These are phyloP conservation scores for Seminavis robusta DNA, from an alignment of 108 stramenopile species.

Conservation along the genomic window DNA sequence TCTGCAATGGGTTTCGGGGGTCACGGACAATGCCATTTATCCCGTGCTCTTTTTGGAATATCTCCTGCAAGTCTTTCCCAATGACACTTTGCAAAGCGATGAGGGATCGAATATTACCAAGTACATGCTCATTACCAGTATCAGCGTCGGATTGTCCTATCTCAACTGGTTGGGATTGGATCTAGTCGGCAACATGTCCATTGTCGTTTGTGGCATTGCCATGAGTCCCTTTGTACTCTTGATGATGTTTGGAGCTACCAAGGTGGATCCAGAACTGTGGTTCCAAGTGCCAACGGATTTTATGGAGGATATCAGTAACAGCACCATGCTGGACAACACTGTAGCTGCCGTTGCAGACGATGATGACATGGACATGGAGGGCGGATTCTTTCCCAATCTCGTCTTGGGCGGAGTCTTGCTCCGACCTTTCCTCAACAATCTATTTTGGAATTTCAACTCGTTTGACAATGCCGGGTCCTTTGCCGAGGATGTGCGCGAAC, in stretches of 20 bases:
- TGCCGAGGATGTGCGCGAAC: conserved; percentile 83
- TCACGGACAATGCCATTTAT: conserved; percentile 88
- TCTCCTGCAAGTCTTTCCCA: conserved; percentile 45
- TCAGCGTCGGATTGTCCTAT: conserved; percentile 66
- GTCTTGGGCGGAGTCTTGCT: conserved; percentile 72
- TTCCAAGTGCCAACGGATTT: conserved; percentile 64
- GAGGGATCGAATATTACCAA: too few relatives aligned
- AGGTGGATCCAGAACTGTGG: conserved; percentile 82
- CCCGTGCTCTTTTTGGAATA: conserved; percentile 85
- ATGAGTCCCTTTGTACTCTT: conserved; percentile 91
- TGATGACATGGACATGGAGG: conserved; percentile 43
- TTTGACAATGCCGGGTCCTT: conserved; percentile 87
- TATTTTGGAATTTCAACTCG: conserved; percentile 95
- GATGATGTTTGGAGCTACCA: conserved; percentile 56
- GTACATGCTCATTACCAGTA: conserved; percentile 27
- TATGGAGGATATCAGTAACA: conserved; percentile 14
- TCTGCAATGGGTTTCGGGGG: conserved; percentile 86
- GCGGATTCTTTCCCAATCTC: conserved; percentile 38
- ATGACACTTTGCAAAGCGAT: too few relatives aligned
- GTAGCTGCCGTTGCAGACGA: conserved; percentile 6
- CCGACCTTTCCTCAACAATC: conserved; percentile 89
- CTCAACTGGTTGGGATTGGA: conserved; percentile 87
- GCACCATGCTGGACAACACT: background rate
- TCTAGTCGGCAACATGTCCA: conserved; percentile 79
- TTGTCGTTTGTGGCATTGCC: conserved; percentile 76